phyloP scores from a whole-genome alignment of 495 filamentous ascomycete genomes.

The Penicillium turbatum region DNA sequence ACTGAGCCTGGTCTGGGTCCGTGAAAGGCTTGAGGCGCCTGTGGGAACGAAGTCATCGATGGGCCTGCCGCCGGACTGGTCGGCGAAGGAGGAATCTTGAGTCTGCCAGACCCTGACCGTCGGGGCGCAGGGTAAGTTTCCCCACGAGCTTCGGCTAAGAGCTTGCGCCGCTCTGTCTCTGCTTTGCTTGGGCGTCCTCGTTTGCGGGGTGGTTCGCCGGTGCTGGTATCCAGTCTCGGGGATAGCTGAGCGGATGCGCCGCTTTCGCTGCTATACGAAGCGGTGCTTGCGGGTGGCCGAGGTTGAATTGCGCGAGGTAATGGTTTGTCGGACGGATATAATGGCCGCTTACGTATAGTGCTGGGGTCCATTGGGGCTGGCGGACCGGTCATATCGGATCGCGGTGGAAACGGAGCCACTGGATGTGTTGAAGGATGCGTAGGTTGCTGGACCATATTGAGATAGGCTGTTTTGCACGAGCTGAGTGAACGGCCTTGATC shows the following conservation, averaged over 20 bases:
- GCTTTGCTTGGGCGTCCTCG: slow-evolving; percentile 57
- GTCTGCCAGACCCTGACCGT: slow-evolving; percentile 25
- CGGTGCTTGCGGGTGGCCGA: slow-evolving; percentile 34
- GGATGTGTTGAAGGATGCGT: slow-evolving; percentile 17
- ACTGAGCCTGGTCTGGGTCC: slow-evolving; percentile 1
- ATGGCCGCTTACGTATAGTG: slow-evolving; percentile 33
- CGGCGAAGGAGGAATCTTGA: slow-evolving; percentile 32
- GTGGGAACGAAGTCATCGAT: neutral
- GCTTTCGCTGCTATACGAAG: slow-evolving; percentile 39
- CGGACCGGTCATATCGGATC: slow-evolving; percentile 18
- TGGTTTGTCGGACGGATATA: slow-evolving; percentile 35
- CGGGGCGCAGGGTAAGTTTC: slow-evolving; percentile 46
- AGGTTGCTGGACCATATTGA: slow-evolving; percentile 30
- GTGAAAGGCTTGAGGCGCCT: slow-evolving; percentile 8
- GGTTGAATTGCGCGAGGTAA: slow-evolving; percentile 42
- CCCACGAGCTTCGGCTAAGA: slow-evolving; percentile 49
- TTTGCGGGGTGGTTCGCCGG: slow-evolving; percentile 50
- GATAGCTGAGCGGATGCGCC: slow-evolving; percentile 38
- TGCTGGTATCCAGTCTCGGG: slow-evolving; percentile 24
- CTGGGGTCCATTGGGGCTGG: slow-evolving; percentile 25
- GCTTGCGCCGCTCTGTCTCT: slow-evolving; percentile 49
- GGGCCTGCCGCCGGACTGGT: slow-evolving; percentile 26
- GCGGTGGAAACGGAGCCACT: slow-evolving; percentile 13
- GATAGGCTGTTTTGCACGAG: slow-evolving; percentile 39
- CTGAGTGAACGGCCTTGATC: slow-evolving; percentile 41